Evolutionary conservation across 2,329 filamentous ascomycete species (phyloP).

Genomic region (Acarospora socialis): DNA sequence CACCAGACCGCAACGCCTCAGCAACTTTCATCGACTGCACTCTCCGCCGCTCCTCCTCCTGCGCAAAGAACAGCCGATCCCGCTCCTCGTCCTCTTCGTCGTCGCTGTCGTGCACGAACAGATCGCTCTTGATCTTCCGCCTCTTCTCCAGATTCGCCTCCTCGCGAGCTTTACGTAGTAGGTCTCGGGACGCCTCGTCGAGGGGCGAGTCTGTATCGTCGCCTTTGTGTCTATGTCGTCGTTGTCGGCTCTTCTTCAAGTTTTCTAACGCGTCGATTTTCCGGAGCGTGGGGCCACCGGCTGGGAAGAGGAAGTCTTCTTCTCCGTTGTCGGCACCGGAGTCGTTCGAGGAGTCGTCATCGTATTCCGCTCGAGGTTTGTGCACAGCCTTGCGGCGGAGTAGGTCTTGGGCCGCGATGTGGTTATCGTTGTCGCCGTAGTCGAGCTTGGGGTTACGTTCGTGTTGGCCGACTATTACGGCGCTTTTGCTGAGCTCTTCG

Average conservation of each 20-base stretch:
- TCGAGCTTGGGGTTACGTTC: conserved; percentile 67
- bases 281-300: conserved; percentile 50
- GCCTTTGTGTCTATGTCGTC: conserved; percentile 33
- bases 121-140: conserved; percentile 65
- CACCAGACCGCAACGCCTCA: conserved; percentile 31
- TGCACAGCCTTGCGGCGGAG: conserved; percentile 42
- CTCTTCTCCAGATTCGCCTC: conserved; percentile 63
- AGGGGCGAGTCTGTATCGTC: conserved; percentile 33
- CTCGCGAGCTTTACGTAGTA: conserved; percentile 46
- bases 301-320: conserved; percentile 47
- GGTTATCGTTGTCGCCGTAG: conserved; percentile 56
- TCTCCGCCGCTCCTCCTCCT: conserved; percentile 54
- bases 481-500: conserved; percentile 49
- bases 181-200: conserved; percentile 45
- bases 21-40: conserved; percentile 37
- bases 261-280: conserved; percentile 40
- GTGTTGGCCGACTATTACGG: conserved; percentile 61
- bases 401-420: conserved; percentile 50
- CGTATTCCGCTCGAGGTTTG: conserved; percentile 44
- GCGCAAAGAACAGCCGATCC: conserved; percentile 60
- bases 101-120: conserved; percentile 71
- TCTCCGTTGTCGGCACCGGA: conserved; percentile 40
- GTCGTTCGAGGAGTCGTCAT: conserved; percentile 54
- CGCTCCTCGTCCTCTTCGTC: conserved; percentile 75
- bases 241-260: conserved; percentile 46